Base-by-base conservation (phyloP, 805 yeast species). In the Candida awuae region DNA sequence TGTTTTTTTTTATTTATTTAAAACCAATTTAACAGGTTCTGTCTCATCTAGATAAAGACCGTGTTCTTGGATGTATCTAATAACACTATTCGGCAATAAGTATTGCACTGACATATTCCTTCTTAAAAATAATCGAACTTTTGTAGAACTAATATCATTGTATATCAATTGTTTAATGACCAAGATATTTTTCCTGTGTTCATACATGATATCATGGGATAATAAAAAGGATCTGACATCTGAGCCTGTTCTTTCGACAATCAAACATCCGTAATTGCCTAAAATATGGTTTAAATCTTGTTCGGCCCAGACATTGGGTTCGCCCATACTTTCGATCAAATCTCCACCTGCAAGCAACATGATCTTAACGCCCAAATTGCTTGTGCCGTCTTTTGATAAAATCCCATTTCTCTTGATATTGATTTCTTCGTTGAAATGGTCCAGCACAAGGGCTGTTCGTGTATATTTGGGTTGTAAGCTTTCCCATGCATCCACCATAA, bases 401-500 rank as follows among this genome's bases (percentile, higher is more conserved):
- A 92, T 77, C 13, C 98, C 98, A 16, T 94, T 88, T 41, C 95
- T 67, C 56, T 83, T 84, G 44, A 87, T 77, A 58, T 92, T 92
- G 48, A 92, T 82, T 54, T 92, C 98, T 54, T 88, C 85, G 61
- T 92, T 90, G 63, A 92, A 92, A 61, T 92, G 98, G 58, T 92
- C 98, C 55, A 92, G 70, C 6, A 92, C 98, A 39, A 86, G 73
- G 2, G 97, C 97, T 0, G 98, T 92, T 49, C 98, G 73, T 20
- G 95, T 86, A 59, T 92, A 92, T 33, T 77, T 71, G 1, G 84
- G 84, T 61, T 92, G 98, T 44, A 92, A 67, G 3, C 94, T 81
- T 64, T 92, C 98, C 98, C 98, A 92, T 1, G 97, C 97, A 59
- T 92, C 98, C 21, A 92, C 98, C 98, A 92, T 92, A 29, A 92